Base-by-base conservation (phyloP, 2,329 filamentous ascomycete genomes). In the Tolypocladium tundrense region DNA sequence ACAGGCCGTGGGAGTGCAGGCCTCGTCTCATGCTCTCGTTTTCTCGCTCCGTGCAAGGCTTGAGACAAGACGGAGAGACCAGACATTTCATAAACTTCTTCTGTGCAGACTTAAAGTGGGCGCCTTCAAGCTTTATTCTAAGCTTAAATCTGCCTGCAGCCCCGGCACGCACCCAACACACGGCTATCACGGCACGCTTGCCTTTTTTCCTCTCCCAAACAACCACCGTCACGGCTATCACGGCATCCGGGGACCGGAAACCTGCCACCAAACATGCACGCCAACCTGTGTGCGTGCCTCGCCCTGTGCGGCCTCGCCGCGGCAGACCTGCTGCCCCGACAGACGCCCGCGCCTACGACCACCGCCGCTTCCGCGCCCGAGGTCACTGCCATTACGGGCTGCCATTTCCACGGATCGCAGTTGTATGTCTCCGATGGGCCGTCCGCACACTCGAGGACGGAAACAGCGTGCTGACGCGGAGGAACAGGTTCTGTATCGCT, bases 401-500 rank as follows among this genome's bases (percentile, higher is more conserved):
- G 75, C 57, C 76, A 79, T 61, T 62, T 75, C 5, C 75, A 79
- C 53, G 74, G 64, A 10, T 63, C 69, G 4, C 62, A 70, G 21
- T 57, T 79, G 75, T 79, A 64, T 56, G 73, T 68, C 27, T 31
- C 27, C 27, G 27, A 31, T 31, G 27, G 27, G 27, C 27, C 27
- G 27, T 6, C 27, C 27, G 27, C 27, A 31, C 27, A 31, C 27
- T 31, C 4, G 4, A 6, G 10, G 37, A 39, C 14, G 14, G 6
- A 14, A 16, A 16, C 48, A 35, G 31, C 10, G 19, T 1, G 19
- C 48, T 51, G 6, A 51, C 21, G 4, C 9, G 1, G 13, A 4
- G 31, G 48, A 2, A 33, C 60, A 80, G 77, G 16, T 75, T 70
- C 61, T 81, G 79, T 62, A 70, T 79, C 63, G 74, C 71, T 43